These are phyloP conservation scores for Fonsecaea pedrosoi DNA, from an alignment of 2,329 filamentous ascomycete species.

Conservation along the genomic window DNA sequence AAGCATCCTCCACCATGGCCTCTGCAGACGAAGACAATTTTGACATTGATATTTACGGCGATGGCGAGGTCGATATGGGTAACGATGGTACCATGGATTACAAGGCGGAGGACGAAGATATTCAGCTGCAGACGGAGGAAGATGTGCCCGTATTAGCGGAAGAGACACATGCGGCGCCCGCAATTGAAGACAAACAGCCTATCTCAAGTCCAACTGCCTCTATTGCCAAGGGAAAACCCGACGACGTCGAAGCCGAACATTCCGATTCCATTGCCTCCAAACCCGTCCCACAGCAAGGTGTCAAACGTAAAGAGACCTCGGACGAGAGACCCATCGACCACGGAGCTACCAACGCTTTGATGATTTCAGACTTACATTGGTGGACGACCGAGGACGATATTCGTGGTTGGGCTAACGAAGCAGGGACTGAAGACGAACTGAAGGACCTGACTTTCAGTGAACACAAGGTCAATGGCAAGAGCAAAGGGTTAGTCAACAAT, in stretches of 20 bases:
- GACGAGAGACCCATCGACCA: constrained; percentile 64
- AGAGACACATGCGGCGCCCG: constrained; percentile 13
- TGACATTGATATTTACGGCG: constrained; percentile 74
- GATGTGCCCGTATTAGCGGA: constrained; percentile 6
- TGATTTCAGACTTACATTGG: constrained; percentile 92
- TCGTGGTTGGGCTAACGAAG: constrained; percentile 80
- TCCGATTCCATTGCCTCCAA: constrained; percentile 11
- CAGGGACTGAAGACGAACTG: constrained; percentile 81
- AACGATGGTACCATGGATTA: constrained; percentile 51
- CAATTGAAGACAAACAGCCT: constrained; percentile 16
- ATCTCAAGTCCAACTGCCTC: constrained; percentile 2
- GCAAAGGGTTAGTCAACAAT: constrained; percentile 76
- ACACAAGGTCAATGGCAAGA: constrained; percentile 98
- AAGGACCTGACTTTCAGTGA: constrained; percentile 96
- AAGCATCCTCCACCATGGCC: constrained; percentile 47
- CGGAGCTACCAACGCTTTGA: constrained; percentile 72
- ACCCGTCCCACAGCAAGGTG: constrained; percentile 60
- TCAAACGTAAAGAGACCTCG: constrained; percentile 67
- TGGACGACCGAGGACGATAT: constrained; percentile 97
- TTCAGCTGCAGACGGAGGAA: constrained; percentile 26
- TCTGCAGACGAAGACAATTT: constrained; percentile 69
- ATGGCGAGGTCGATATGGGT: constrained; percentile 54
- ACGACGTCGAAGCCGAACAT: constrained; percentile 14
- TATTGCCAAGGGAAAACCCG: constrained; percentile 3
- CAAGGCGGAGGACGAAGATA: constrained; percentile 44